Base-by-base conservation (phyloP, 306 rosid genomes). In the Fragaria iinumae region DNA sequence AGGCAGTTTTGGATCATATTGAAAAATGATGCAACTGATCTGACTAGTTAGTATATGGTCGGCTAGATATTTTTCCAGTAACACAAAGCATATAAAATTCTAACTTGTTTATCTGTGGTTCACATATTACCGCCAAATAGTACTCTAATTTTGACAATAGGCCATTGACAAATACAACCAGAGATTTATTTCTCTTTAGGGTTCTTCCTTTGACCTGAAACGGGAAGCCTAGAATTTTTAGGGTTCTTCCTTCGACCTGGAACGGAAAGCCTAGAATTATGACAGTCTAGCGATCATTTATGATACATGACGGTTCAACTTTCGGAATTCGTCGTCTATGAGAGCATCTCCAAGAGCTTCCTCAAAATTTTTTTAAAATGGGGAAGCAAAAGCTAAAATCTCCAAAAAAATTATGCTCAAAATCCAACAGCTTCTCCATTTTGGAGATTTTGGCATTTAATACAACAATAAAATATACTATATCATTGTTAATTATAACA, bases 11-110 rank as follows among this genome's bases (percentile, higher is more conserved):
- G 68, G 44, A 13, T 27, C 8, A 25, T 44, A 17, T 44, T 44
- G 78, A 62, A 75, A 75, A 23, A 45, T 47, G 78, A 29, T 32
- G 56, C 41, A 20, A 0, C 18, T 13, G 7, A 10, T 20, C 55
- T 11, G 48, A 44, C 25, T 41, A 21, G 38, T 21, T 70, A 1
- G 36, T 21, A 1, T 4, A 17, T 1, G 34, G 47, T 20, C 78
- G 78, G 78, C 36, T 11, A 6, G 78, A 74, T 74, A 43, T 43
- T 43, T 43, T 43, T 12, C 20, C 14, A 34, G 32, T 9, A 72
- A 27, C 52, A n/a, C 36, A 20, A 18, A 9, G 47, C 12, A 2
- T 5, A 9, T 49, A 13, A 52, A 21, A 16, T 2, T 9, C 13
- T 8, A 8, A 16, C 41, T 69, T 48, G 25, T 48, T 38, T 38